A percentile compares a stretch with the other conserved stretches of the same genome.
phyloP scores from a whole-genome alignment of 2,329 filamentous ascomycete species.

The Paraphoma chrysanthemicola region DNA sequence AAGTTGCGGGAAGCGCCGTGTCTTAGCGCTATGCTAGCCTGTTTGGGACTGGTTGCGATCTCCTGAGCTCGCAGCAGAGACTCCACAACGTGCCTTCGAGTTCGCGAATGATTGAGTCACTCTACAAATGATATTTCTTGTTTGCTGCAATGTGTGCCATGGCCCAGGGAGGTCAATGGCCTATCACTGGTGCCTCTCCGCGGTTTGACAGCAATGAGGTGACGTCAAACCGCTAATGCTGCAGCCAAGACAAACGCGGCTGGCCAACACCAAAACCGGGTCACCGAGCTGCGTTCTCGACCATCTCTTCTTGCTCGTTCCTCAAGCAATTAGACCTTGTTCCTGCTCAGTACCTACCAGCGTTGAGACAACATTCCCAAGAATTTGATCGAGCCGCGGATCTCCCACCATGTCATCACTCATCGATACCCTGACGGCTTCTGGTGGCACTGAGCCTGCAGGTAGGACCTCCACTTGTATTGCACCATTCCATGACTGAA shows the following conservation, averaged over 20 bases:
- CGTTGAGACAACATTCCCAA: no score
- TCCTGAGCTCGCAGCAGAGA: neutral
- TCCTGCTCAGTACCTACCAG: neutral
- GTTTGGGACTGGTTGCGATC: neutral
- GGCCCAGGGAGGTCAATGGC: neutral
- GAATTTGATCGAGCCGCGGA: no score
- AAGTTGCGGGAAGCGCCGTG: neutral
- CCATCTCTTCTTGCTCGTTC: neutral
- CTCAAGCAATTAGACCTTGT: neutral
- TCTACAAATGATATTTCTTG: neutral
- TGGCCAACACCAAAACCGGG: constrained; percentile 8
- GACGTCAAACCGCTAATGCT: constrained; percentile 9
- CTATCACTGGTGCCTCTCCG: neutral
- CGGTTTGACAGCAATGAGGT: constrained; percentile 1
- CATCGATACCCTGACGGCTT: constrained; percentile 50
- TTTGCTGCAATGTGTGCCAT: neutral
- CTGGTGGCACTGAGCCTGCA: constrained; percentile 51
- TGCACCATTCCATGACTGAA: neutral
- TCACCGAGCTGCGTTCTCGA: neutral
- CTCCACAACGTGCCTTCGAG: no score
- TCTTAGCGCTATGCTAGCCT: neutral
- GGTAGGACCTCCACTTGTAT: constrained; percentile 25
- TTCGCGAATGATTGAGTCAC: neutral
- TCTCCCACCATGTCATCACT: constrained; percentile 35
- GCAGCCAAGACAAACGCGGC: constrained; percentile 12